Evolutionary conservation across 495 filamentous ascomycete species (phyloP), one percentile per base, ranked within the genome.

Genomic region (Neurospora hispaniola): DNA sequence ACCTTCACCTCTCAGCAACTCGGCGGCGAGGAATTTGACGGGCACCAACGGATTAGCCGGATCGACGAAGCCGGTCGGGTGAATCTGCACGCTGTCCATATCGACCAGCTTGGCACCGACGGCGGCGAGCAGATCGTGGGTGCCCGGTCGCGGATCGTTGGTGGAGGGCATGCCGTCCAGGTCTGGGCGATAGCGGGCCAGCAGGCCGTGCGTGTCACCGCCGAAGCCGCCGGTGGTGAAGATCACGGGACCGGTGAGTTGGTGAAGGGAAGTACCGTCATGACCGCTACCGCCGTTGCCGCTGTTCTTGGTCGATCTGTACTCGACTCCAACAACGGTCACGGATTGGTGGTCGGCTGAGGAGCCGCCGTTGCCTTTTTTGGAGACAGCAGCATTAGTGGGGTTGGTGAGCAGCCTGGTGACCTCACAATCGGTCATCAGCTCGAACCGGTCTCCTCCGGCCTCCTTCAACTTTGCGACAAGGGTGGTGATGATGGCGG

Each of bases 41-140:
- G 76, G 73, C 8, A 77, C 73, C 1, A 42, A 14, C 4, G 81
- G 77, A 54, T 77, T 74, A 10, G 77, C 88, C 27, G 91, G 90
- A 78, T 93, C 91, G 4, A 93, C 85, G 69, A 94, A 89, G 70
- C 90, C 90, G 3, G 92, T 93, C 5, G 92, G 92, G 77, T 89
- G 87, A 27, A 89, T 82, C 77, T 89, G 87, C 14, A 89, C 86
- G 71, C 79, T 78, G 3, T 87, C 85, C 88, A 90, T 89, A 72
- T 90, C 88, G 12, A 89, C 79, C 38, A 89, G 77, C 35, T 76
- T 75, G 4, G 87, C 88, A 0, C 86, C 88, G 1, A 85, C 73
- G 7, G 73, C 77, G 2, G 83, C 76, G 0, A 90, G 81, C 5
- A 89, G 69, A 0, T 72, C 71, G 73, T 89, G 87, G 41, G 83